Conservation (phyloP, 1,284 basidiomycete genomes). For the Austroboletus novae-zelandiae region DNA sequence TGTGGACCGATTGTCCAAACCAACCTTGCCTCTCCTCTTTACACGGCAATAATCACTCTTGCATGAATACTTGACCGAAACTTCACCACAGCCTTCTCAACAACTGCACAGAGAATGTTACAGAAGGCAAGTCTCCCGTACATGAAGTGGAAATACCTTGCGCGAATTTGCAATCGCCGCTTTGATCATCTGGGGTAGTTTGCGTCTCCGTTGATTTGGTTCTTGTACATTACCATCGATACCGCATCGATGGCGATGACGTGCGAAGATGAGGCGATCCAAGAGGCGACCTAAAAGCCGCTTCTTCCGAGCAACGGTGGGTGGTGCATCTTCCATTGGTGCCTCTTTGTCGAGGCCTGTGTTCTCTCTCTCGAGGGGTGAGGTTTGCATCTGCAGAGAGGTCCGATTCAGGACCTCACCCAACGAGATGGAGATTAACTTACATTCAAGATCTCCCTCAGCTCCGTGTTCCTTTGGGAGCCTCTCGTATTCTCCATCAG, state of each 20-base stretch:
- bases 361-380: conserved; percentile 3
- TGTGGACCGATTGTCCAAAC: conserved; percentile 9
- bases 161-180: conserved; percentile 19
- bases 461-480: conserved; percentile 3
- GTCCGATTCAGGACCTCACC: conserved; percentile 6
- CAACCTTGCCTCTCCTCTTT: not conserved
- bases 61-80: conserved; percentile 3
- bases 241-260: conserved; percentile 1
- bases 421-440: conserved; percentile 3
- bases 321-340: conserved; percentile 4
- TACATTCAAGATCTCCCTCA: conserved; percentile 21
- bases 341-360: conserved; percentile 6
- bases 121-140: conserved; percentile 15
- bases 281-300: not conserved
- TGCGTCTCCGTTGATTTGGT: conserved; percentile 13
- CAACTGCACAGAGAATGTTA: conserved; percentile 23
- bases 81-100: conserved; percentile 23
- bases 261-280: conserved; percentile 4
- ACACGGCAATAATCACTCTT: not conserved
- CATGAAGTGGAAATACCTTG: conserved; percentile 21
- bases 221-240: conserved; percentile 6
- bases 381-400: conserved; percentile 11
- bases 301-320: conserved; percentile 5
- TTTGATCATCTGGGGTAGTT: conserved; percentile 20
- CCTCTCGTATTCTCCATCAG: conserved; percentile 1